phyloP scores from a whole-genome alignment of 1,284 basidiomycete species.

The Rhizopogon parksii region DNA sequence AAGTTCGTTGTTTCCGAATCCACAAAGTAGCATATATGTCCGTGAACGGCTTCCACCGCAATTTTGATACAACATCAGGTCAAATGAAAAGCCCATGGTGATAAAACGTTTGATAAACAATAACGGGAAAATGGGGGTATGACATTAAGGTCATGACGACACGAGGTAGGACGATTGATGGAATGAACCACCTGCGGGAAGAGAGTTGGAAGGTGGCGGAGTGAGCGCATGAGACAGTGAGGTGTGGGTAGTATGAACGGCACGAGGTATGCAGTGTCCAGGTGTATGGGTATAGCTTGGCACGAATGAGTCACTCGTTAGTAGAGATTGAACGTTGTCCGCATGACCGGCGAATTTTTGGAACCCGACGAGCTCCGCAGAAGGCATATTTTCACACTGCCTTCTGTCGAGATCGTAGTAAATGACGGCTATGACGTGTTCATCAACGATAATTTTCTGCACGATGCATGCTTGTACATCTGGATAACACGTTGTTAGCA shows the following conservation, averaged over 20 bases:
- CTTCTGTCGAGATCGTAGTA: conserved; percentile 60
- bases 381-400: conserved; percentile 42
- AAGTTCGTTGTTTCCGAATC: conserved; percentile 6
- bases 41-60: conserved; percentile 26
- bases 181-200: conserved; percentile 20
- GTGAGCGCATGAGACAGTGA: conserved; percentile 31
- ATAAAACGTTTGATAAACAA: conserved; percentile 8
- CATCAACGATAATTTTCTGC: conserved; percentile 63
- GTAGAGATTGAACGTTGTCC: conserved; percentile 26
- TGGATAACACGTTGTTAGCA: conserved; percentile 20
- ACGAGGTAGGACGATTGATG: conserved; percentile 29
- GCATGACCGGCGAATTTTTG: conserved; percentile 38
- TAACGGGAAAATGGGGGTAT: conserved; percentile 15
- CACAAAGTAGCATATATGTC: conserved; percentile 17
- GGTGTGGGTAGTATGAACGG: conserved; percentile 23
- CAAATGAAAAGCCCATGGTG: neutral
- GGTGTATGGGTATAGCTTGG: conserved; percentile 29
- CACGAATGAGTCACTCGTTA: conserved; percentile 23
- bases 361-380: conserved; percentile 50
- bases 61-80: conserved; percentile 16
- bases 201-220: conserved; percentile 24
- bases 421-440: conserved; percentile 51
- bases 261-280: conserved; percentile 31
- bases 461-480: conserved; percentile 48
- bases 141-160: conserved; percentile 30